phyloP scores from a whole-genome alignment of 345 rosid species.

The Clausena lansium region DNA sequence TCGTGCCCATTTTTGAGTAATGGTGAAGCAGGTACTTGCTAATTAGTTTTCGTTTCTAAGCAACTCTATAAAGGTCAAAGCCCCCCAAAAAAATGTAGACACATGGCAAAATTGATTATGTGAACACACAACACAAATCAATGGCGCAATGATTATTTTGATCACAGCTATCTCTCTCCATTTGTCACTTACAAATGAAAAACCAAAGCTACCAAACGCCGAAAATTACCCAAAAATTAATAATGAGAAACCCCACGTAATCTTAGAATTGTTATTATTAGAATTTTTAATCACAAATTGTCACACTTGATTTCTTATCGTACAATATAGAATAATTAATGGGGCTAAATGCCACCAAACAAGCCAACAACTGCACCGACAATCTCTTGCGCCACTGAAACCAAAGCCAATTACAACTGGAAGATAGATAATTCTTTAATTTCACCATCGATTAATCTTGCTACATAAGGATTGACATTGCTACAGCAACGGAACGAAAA shows the following conservation, averaged over 20 bases:
- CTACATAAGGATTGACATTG: neutral
- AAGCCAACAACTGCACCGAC: neutral
- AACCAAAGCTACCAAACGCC: neutral
- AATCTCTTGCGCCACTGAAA: neutral
- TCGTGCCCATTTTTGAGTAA: too few relatives aligned
- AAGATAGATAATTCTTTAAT: neutral
- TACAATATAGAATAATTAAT: neutral
- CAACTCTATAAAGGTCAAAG: neutral
- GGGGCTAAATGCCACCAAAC: neutral
- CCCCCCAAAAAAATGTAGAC: neutral
- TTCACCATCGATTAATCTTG: neutral
- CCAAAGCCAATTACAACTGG: neutral
- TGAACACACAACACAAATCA: neutral
- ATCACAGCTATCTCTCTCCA: too few relatives aligned
- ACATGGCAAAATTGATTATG: neutral
- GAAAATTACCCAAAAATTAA: neutral
- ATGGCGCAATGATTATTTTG: too few relatives aligned
- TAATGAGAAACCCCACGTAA: neutral
- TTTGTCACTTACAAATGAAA: neutral
- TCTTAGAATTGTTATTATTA: too few relatives aligned
- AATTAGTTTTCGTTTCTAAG: neutral
- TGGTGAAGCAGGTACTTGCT: too few relatives aligned
- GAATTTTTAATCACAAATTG: too few relatives aligned
- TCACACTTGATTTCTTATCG: too few relatives aligned
- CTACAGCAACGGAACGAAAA: too few relatives aligned